These are phyloP conservation scores for Coemansia erecta DNA, from an alignment of 192 early-diverging fungal genomes.

Conservation along the genomic window DNA sequence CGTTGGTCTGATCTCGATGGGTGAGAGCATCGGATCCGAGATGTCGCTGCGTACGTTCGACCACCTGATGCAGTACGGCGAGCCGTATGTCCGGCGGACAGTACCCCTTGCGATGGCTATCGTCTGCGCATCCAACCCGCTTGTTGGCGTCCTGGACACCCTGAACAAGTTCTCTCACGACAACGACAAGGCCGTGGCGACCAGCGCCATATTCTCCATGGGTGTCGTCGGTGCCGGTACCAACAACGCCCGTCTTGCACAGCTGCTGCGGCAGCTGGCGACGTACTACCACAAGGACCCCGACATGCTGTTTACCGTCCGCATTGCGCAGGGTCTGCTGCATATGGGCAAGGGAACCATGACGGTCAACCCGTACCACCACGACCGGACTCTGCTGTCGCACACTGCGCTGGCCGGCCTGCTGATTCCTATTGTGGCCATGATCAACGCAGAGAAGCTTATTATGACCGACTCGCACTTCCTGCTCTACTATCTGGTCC, in stretches of 20 bases:
- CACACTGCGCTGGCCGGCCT: conserved; percentile 85
- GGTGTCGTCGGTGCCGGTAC: conserved; percentile 98
- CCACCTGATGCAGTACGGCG: conserved; percentile 99
- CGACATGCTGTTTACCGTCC: conserved; percentile 57
- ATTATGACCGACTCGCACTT: conserved; percentile 91
- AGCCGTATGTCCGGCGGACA: conserved; percentile 86
- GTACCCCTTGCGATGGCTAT: conserved; percentile 95
- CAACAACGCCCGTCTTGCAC: conserved; percentile 97
- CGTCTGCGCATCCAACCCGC: conserved; percentile 94
- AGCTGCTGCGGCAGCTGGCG: conserved; percentile 95
- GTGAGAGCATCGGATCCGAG: conserved; percentile 93
- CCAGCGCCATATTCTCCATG: conserved; percentile 98
- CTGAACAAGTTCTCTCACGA: conserved; percentile 99
- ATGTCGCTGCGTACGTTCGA: conserved; percentile 96
- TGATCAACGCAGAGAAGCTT: conserved; percentile 86
- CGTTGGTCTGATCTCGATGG: conserved; percentile 93
- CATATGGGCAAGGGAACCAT: conserved; percentile 98
- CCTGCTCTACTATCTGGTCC: conserved; percentile 89
- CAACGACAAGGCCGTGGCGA: conserved; percentile 90
- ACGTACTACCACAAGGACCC: conserved; percentile 97
- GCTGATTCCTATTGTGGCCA: conserved; percentile 84
- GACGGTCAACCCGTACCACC: conserved; percentile 93
- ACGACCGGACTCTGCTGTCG: conserved; percentile 88
- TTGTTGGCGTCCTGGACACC: conserved; percentile 87
- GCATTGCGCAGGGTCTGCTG: conserved; percentile 57